Base-by-base conservation (phyloP, 108 stramenopile genomes). In the Skeletonema menzelii region DNA sequence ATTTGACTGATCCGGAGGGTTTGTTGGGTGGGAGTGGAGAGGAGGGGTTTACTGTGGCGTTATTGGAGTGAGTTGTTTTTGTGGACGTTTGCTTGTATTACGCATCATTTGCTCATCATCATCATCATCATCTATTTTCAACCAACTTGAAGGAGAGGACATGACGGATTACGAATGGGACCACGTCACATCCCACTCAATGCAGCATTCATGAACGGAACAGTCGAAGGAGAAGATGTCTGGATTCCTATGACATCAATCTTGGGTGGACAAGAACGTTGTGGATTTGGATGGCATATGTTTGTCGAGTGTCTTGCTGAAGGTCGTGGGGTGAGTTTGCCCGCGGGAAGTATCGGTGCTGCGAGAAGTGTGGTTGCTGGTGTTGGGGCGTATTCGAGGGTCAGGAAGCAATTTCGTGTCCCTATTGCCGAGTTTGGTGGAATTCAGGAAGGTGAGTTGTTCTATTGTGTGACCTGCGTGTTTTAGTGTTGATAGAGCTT, bases 261-360 rank as follows among this genome's bases (percentile, higher is more conserved):
- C 81, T 82, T 99, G 27, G 98, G 98, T 35, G 98, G 98, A 56
- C 97, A 97, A 82, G 93, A 96, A 73, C 82, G 91, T 57, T 97
- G 96, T 65, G 98, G 98, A 62, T 96, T 90, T 73, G 98, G 98
- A 58, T 99, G 98, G 98, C 93, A 99, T 80, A 98, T 99, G 98
- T 96, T 99, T 77, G 97, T 99, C 35, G 98, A 99, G 68, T 99
- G 98, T 80, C 80, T 99, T 42, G 98, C 98, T 19, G 98, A 99
- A 86, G 98, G 98, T 69, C 92, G 98, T 56, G 96, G 96, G 28
- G 94, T 99, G 20, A 93, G 91, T 70, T 85, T 99, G 58, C 98
- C 98, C 40, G 98, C 98, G 49, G 94, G 94, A 65, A 88, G 94
- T 60, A 92, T 95, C 42, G 97, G 95, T n/a, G 91, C 94, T 31